These are phyloP conservation scores for Boletus rubroflammeus DNA, from an alignment of 768 basidiomycete genomes.

Conservation along the genomic window DNA sequence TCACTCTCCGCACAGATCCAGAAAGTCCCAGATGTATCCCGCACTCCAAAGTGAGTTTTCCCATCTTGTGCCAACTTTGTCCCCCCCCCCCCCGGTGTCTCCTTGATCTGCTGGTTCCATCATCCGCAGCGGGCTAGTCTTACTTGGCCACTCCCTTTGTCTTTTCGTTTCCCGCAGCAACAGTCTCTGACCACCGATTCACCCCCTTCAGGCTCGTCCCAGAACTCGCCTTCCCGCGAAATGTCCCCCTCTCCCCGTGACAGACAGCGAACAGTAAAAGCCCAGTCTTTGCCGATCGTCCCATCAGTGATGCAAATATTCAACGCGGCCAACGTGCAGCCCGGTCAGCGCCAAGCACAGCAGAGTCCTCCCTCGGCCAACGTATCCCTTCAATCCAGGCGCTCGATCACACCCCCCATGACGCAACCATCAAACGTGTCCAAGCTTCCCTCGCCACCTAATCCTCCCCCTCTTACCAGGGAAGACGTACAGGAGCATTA, in stretches of 20 bases:
- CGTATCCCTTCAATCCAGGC: slow-evolving; percentile 33
- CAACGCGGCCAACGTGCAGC: slow-evolving; percentile 31
- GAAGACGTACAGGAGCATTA: slow-evolving; percentile 37
- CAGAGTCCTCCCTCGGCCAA: slow-evolving; percentile 36
- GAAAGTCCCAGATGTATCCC: slow-evolving; percentile 49
- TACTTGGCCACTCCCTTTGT: not conserved
- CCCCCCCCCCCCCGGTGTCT: no score
- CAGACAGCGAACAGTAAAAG: slow-evolving; percentile 52
- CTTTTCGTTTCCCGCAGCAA: not conserved
- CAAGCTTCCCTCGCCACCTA: slow-evolving; percentile 31
- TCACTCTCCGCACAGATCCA: slow-evolving; percentile 56
- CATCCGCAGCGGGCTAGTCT: not conserved
- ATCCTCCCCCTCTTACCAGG: not conserved
- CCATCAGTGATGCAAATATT: slow-evolving; percentile 56
- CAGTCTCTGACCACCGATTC: slow-evolving; percentile 4
- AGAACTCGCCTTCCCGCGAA: slow-evolving; percentile 38
- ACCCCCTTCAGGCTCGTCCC: slow-evolving; percentile 16
- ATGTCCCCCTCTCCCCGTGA: slow-evolving; percentile 43
- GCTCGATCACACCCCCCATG: slow-evolving; percentile 33
- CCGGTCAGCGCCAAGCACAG: slow-evolving; percentile 36
- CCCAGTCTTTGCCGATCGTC: slow-evolving; percentile 61
- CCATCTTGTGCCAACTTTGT: slow-evolving; percentile 1
- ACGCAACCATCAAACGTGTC: slow-evolving; percentile 31
- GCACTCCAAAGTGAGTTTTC: slow-evolving; percentile 44
- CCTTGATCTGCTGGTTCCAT: not conserved